phyloP scores from a whole-genome alignment of 345 rosid species.

The Murraya koenigii region DNA sequence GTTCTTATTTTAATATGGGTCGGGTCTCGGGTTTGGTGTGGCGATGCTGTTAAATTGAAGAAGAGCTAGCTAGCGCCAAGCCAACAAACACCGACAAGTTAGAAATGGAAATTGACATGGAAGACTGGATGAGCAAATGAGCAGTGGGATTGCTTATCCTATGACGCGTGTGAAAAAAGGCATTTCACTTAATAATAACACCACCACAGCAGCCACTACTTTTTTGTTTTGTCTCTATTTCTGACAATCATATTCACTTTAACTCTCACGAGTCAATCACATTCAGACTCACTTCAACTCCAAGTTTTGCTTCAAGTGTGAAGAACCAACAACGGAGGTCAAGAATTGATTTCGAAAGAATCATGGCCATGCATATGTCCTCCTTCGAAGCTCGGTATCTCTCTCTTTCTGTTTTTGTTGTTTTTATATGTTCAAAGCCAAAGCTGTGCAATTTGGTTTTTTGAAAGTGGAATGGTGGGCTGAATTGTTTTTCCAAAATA shows the following conservation, averaged over 20 bases:
- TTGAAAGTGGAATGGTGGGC: neutral
- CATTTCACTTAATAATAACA: neutral
- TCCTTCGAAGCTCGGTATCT: slow-evolving; percentile 27
- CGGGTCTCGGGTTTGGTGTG: too few relatives aligned
- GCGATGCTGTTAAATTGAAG: too few relatives aligned
- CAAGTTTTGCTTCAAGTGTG: neutral
- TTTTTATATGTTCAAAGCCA: neutral
- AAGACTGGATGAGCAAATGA: neutral
- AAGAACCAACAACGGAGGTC: too few relatives aligned
- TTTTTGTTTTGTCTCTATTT: neutral
- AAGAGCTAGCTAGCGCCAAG: too few relatives aligned
- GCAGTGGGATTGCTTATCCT: neutral
- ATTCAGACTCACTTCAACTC: too few relatives aligned
- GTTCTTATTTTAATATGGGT: too few relatives aligned
- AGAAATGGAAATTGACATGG: too few relatives aligned
- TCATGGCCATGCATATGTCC: slow-evolving; percentile 19
- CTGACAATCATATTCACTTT: neutral
- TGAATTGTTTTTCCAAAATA: neutral
- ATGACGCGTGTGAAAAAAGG: neutral
- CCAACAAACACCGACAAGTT: too few relatives aligned
- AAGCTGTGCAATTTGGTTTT: neutral
- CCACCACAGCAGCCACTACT: neutral
- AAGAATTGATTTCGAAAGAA: too few relatives aligned
- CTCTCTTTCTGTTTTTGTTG: neutral
- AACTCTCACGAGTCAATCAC: neutral